Percentiles rank a stretch among this genome's conserved stretches.
Conservation (phyloP, 371 early-diverging fungal genomes). For the Circinella umbellata region DNA sequence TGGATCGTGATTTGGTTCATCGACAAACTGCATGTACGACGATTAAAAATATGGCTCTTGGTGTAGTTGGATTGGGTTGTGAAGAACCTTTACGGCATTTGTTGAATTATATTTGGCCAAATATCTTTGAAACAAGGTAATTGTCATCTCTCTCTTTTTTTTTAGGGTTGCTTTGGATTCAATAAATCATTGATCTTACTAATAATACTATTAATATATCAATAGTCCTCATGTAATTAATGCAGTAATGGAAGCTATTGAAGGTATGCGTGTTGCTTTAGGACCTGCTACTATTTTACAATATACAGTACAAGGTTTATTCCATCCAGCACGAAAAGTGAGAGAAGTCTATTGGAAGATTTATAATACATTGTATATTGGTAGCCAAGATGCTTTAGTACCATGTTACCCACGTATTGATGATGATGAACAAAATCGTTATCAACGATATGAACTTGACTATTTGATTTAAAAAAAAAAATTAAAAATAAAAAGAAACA, state of each 20-base stretch:
- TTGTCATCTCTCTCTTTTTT: neutral
- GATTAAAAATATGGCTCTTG: slow-evolving; percentile 92
- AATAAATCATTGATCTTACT: neutral
- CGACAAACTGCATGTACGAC: slow-evolving; percentile 96
- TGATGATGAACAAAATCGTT: slow-evolving; percentile 77
- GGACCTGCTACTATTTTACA: slow-evolving; percentile 87
- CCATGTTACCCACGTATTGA: slow-evolving; percentile 91
- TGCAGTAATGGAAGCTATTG: slow-evolving; percentile 96
- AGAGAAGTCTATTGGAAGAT: slow-evolving; percentile 98
- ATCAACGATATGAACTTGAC: slow-evolving; percentile 79
- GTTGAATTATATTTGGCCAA: slow-evolving; percentile 97
- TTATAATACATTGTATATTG: slow-evolving; percentile 93
- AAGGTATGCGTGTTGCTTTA: slow-evolving; percentile 89
- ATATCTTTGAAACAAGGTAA: slow-evolving; percentile 93
- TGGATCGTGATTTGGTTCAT: slow-evolving; percentile 97
- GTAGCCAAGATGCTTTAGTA: slow-evolving; percentile 90
- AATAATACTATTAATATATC: slow-evolving; percentile 29
- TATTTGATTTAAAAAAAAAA: slow-evolving; percentile 41
- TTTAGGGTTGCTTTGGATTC: too few species aligned
- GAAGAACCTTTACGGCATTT: slow-evolving; percentile 94
- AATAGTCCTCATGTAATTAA: slow-evolving; percentile 91
- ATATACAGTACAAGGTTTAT: slow-evolving; percentile 94
- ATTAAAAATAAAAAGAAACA: too few species aligned
- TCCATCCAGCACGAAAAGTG: slow-evolving; percentile 97
- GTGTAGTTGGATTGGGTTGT: slow-evolving; percentile 89